A percentile compares a stretch with the other conserved stretches of the same genome.
Conservation (phyloP, 139 green algal species). For the Picochlorum sp. region DNA sequence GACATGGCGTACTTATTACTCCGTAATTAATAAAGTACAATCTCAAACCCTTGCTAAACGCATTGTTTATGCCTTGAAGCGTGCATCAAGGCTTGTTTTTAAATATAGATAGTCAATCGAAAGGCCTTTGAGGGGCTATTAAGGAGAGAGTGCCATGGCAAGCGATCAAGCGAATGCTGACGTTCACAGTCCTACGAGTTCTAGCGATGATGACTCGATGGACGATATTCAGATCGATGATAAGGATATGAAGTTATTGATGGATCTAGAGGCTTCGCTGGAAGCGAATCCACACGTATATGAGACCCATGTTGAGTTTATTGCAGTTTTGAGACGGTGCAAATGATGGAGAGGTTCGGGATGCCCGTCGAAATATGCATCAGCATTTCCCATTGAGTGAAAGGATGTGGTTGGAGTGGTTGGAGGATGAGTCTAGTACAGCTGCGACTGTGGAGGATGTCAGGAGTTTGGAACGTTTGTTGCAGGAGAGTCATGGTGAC, state of each 20-base stretch:
- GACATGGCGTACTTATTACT: too few species aligned
- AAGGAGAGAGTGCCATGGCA: background rate
- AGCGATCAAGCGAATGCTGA: background rate
- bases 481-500: conserved; percentile 46
- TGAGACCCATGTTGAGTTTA: conserved; percentile 50
- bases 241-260: conserved; percentile 42
- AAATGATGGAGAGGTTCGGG: conserved; percentile 44
- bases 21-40: too few species aligned
- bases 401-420: conserved; percentile 70
- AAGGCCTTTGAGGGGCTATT: background rate
- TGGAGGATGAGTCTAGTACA: conserved; percentile 59
- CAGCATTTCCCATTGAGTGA: conserved; percentile 64
- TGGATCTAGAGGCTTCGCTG: conserved; percentile 50
- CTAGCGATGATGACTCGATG: conserved; percentile 24
- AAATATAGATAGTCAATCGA: background rate
- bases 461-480: conserved; percentile 33
- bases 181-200: conserved; percentile 6
- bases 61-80: too few species aligned
- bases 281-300: conserved; percentile 51
- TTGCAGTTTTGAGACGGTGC: conserved; percentile 51
- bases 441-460: conserved; percentile 25
- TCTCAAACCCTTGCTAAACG: too few species aligned
- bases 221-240: conserved; percentile 36
- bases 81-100: too few species aligned
- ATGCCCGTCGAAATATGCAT: conserved; percentile 53